These are phyloP conservation scores for Parsonsia alboflavescens DNA, from an alignment of 257 asterid genomes.

Conservation along the genomic window DNA sequence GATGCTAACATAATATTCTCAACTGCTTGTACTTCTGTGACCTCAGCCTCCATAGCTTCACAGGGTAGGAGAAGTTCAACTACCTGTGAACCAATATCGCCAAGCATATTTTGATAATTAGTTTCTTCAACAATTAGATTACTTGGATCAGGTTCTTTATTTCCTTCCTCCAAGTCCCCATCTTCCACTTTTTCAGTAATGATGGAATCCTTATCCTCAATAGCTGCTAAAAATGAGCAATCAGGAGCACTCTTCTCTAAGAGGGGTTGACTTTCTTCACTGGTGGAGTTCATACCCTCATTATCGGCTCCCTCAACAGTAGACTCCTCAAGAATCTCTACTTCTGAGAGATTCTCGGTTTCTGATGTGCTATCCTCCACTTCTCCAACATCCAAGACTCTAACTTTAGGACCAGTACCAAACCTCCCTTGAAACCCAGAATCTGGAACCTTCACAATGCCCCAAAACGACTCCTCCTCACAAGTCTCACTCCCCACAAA, in stretches of 20 bases:
- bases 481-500: slow-evolving; percentile 41
- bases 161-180: slow-evolving; percentile 19
- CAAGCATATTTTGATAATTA: slow-evolving; percentile 9
- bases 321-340: slow-evolving; percentile 38
- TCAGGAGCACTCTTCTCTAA: slow-evolving; percentile 17
- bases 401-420: slow-evolving; percentile 45
- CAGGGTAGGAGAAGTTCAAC: slow-evolving; percentile 13
- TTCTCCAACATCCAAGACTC: slow-evolving; percentile 35
- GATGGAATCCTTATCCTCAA: slow-evolving; percentile 26
- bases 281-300: slow-evolving; percentile 20
- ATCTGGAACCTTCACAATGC: slow-evolving; percentile 37
- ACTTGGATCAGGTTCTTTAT: slow-evolving; percentile 22
- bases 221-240: slow-evolving; percentile 19
- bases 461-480: slow-evolving; percentile 42
- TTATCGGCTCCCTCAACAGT: slow-evolving; percentile 14
- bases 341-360: slow-evolving; percentile 27
- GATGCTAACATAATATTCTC: slow-evolving; percentile 6
- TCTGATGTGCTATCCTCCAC: slow-evolving; percentile 28
- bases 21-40: slow-evolving; percentile 8
- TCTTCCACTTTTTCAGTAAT: slow-evolving; percentile 24
- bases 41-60: slow-evolving; percentile 11
- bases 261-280: slow-evolving; percentile 28
- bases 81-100: slow-evolving; percentile 14
- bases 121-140: slow-evolving; percentile 12
- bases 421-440: slow-evolving; percentile 32